Evolutionary conservation across 1,284 basidiomycete species (phyloP), one percentile per base, ranked within the genome.

Genomic region (Ganoderma sp.): DNA sequence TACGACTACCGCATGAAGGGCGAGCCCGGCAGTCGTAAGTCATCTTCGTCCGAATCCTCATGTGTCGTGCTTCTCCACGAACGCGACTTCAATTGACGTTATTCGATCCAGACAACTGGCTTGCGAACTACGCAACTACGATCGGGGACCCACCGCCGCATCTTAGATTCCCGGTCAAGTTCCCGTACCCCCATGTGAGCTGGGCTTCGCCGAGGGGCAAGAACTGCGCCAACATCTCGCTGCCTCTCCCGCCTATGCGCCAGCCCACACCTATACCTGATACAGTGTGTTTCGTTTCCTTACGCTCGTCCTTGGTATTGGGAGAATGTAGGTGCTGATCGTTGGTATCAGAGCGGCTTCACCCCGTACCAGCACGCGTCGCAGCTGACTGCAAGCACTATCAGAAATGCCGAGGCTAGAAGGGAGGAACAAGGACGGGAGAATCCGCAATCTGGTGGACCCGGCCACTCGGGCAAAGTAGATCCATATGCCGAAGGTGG

Each of bases 21-120:
- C n/a, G 69, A 77, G n/a, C 78, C 78, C 3, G 73, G 61, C 1
- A 71, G 67, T 32, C 77, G 78, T 78, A 69, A n/a, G 77, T 74
- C 25, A 1, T 8, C 57, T 10, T 41, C 6, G 6, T 10, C 37
- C 37, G 37, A 39, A 8, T 39, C 37, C 8, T 39, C 37, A 5
- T 39, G 37, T 39, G 1, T 39, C 2, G 37, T 9, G 10, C 2
- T 7, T 39, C 37, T 39, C 37, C 37, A 10, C 37, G 8, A 22
- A 9, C 22, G 19, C 10, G 57, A 22, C 37, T 10, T 32, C 12
- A 19, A 9, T 22, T 39, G 10, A 22, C 32, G 19, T 60, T 25
- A 28, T 25, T 12, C 12, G 14, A 25, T 41, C 7, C 32, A 78
- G 77, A 78, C 63, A 70, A 74, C 56, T 78, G 77, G 77, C 52